Conservation (phyloP, 2,329 filamentous ascomycete species). For the Cercospora zeina region DNA sequence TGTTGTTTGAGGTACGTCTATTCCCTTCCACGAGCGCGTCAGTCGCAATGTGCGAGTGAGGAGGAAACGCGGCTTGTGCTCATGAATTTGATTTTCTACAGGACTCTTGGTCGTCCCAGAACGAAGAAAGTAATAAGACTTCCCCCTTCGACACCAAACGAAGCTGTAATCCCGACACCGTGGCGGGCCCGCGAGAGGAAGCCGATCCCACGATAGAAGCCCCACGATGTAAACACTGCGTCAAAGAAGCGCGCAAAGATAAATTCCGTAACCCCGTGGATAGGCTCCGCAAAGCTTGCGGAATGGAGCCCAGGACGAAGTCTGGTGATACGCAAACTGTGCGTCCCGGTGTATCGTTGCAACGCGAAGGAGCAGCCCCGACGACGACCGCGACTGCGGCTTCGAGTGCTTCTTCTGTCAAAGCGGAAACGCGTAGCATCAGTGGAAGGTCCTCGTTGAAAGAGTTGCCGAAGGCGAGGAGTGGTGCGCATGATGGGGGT, state of each 20-base stretch:
- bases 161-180: background rate
- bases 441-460: conserved; percentile 2
- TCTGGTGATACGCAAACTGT: background rate
- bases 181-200: conserved; percentile 6
- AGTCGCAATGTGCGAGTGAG: too few relatives aligned
- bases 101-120: background rate
- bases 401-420: background rate
- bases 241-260: conserved; percentile 6
- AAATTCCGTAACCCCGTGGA: conserved; percentile 1
- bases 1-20: background rate
- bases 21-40: background rate
- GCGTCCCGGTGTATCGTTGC: background rate
- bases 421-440: background rate
- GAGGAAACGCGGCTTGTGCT: background rate
- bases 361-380: background rate
- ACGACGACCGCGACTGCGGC: background rate
- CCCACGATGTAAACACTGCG: conserved; percentile 7
- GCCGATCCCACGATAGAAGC: background rate
- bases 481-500: background rate
- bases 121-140: background rate
- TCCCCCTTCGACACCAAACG: conserved; percentile 1
- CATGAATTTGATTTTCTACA: background rate
- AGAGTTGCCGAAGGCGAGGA: background rate
- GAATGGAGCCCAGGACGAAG: background rate
- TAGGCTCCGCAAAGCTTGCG: background rate